These are phyloP conservation scores for Termitomyces sp. DNA, from an alignment of 768 basidiomycete genomes.

Conservation along the genomic window DNA sequence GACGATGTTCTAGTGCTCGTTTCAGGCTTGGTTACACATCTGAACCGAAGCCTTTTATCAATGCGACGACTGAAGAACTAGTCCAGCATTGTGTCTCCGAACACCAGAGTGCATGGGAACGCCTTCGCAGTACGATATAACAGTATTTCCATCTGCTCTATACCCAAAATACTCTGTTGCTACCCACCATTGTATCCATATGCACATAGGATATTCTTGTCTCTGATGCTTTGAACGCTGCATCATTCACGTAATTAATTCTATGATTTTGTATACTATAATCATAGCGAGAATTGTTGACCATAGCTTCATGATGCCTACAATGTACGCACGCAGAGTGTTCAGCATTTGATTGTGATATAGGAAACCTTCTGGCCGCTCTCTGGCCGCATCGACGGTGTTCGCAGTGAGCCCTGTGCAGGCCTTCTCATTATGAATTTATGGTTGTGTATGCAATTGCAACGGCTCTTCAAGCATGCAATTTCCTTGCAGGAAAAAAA, in stretches of 20 bases:
- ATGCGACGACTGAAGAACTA: conserved; percentile 35
- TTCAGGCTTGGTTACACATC: conserved; percentile 22
- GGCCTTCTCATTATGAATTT: not conserved
- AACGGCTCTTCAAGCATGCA: not conserved
- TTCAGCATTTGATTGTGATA: too few species aligned
- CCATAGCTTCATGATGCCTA: too few species aligned
- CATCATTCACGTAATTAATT: not conserved
- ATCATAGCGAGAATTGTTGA: not conserved
- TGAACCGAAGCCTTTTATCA: conserved; percentile 28
- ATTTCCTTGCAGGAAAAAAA: not conserved
- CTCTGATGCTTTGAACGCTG: not conserved
- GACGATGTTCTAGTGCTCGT: conserved; percentile 25
- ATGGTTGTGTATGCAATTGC: not conserved
- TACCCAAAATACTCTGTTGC: not conserved
- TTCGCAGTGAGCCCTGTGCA: not conserved
- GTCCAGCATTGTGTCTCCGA: conserved; percentile 41
- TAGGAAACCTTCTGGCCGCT: too few species aligned
- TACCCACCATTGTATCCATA: not conserved
- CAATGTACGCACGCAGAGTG: too few species aligned
- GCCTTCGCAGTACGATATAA: conserved; percentile 21
- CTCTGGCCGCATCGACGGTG: not conserved
- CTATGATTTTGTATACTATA: not conserved
- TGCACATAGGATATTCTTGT: not conserved
- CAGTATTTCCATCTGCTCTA: not conserved
- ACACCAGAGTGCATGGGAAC: conserved; percentile 46